Evolutionary conservation across 108 stramenopile species (phyloP).

Genomic region (Conticribra weissflogii): DNA sequence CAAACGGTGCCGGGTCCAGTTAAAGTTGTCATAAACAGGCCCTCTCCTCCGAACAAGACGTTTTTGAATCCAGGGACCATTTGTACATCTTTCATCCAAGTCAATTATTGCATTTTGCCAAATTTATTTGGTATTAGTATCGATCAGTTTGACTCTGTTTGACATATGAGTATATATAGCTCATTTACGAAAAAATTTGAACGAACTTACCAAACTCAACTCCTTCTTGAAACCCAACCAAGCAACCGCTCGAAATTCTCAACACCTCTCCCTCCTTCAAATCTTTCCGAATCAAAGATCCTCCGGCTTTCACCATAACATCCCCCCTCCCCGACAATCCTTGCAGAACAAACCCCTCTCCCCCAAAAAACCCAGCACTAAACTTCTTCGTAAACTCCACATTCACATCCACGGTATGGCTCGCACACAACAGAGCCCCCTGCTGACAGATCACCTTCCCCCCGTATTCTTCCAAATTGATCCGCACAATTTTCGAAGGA

Average conservation of each 20-base stretch:
- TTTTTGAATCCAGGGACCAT: conserved; percentile 85
- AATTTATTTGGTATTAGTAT: too few relatives aligned
- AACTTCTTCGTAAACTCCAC: conserved; percentile 82
- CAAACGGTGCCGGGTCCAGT: conserved; percentile 80
- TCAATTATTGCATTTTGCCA: too few relatives aligned
- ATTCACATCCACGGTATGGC: conserved; percentile 74
- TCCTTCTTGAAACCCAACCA: conserved; percentile 77
- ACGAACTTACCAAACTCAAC: conserved; percentile 52
- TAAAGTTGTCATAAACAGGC: conserved; percentile 84
- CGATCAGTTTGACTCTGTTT: too few relatives aligned
- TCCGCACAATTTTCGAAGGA: conserved; percentile 81
- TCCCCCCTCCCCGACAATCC: conserved; percentile 76
- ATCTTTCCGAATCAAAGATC: conserved; percentile 60
- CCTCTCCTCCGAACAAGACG: conserved; percentile 91
- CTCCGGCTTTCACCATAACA: conserved; percentile 87
- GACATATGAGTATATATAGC: too few relatives aligned
- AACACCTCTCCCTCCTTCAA: conserved; percentile 79
- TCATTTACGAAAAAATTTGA: not conserved
- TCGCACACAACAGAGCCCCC: conserved; percentile 85
- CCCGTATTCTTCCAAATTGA: conserved; percentile 72
- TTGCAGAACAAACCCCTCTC: conserved; percentile 92
- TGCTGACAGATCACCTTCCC: conserved; percentile 77
- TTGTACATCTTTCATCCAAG: conserved; percentile 53
- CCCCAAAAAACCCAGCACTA: conserved; percentile 87
- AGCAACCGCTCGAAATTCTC: conserved; percentile 78